These are phyloP conservation scores for Sutorius eximius DNA, from an alignment of 1,284 basidiomycete species.

Conservation along the genomic window DNA sequence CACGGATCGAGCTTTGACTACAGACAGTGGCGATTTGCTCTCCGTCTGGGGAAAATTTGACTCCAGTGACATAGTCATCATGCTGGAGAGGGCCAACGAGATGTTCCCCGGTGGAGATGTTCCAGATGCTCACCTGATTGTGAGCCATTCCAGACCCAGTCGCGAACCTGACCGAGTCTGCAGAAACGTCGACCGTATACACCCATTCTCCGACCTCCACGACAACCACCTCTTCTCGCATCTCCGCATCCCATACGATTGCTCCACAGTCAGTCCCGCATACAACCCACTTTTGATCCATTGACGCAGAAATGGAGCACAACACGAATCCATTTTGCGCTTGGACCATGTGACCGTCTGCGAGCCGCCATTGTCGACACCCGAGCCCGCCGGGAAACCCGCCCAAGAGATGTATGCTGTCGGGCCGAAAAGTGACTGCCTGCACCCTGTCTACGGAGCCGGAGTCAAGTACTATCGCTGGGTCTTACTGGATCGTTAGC, in stretches of 20 bases:
- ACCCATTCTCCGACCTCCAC: not conserved
- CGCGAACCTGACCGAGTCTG: not conserved
- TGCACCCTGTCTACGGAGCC: no score
- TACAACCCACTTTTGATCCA: not conserved
- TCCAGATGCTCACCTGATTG: not conserved
- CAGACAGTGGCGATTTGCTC: not conserved
- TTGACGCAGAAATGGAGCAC: not conserved
- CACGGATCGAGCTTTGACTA: not conserved
- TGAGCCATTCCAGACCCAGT: not conserved
- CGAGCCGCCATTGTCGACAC: no score
- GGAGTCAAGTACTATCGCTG: no score
- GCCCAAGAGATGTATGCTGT: no score
- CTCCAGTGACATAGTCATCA: not conserved
- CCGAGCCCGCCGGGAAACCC: no score
- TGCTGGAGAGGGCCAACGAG: not conserved
- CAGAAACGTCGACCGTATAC: not conserved
- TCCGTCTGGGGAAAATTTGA: not conserved
- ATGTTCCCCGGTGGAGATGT: not conserved
- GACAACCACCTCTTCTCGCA: not conserved
- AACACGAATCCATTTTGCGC: not conserved
- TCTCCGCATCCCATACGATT: not conserved
- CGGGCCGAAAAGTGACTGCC: no score
- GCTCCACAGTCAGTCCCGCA: not conserved
- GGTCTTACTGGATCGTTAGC: no score
- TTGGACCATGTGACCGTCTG: no score